Evolutionary conservation across 768 basidiomycete species (phyloP).

Genomic region (Sistotremastrum suecicum): DNA sequence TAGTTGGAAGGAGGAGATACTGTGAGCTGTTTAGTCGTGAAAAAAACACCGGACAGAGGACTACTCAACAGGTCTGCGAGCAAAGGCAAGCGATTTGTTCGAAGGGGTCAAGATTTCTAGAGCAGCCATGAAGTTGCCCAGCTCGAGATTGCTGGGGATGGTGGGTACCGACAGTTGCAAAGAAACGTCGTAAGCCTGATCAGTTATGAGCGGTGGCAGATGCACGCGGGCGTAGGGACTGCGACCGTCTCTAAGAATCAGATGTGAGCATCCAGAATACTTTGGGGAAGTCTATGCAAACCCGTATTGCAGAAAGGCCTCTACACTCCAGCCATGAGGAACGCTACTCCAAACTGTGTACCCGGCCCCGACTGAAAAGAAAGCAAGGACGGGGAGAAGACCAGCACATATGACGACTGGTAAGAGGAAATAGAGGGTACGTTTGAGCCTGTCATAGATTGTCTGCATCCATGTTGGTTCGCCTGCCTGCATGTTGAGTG

Average conservation of each 20-base stretch:
- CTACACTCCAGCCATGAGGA: slow-evolving; percentile 55
- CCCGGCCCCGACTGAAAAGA: slow-evolving; percentile 53
- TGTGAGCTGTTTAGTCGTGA: background rate
- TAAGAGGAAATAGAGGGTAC: slow-evolving; percentile 34
- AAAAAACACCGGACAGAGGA: slow-evolving; percentile 13
- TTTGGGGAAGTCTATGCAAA: slow-evolving; percentile 19
- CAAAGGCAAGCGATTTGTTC: slow-evolving; percentile 47
- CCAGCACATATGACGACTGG: slow-evolving; percentile 47
- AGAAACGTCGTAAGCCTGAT: slow-evolving; percentile 66
- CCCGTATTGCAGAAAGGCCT: slow-evolving; percentile 72
- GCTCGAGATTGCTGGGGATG: slow-evolving; percentile 48
- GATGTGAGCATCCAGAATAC: slow-evolving; percentile 1
- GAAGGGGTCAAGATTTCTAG: slow-evolving; percentile 42
- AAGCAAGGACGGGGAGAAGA: slow-evolving; percentile 45
- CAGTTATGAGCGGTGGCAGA: slow-evolving; percentile 36
- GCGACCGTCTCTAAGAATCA: slow-evolving; percentile 37
- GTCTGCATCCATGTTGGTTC: slow-evolving; percentile 9
- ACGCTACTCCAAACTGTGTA: slow-evolving; percentile 61
- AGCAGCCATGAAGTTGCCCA: slow-evolving; percentile 78
- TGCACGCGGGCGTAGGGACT: slow-evolving; percentile 46
- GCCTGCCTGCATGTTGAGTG: slow-evolving; percentile 3
- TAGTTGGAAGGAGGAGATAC: background rate
- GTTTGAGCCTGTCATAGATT: slow-evolving; percentile 11
- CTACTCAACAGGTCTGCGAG: slow-evolving; percentile 45
- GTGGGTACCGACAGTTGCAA: slow-evolving; percentile 53